Conservation (phyloP, 805 yeast genomes). For the Candida alai region DNA sequence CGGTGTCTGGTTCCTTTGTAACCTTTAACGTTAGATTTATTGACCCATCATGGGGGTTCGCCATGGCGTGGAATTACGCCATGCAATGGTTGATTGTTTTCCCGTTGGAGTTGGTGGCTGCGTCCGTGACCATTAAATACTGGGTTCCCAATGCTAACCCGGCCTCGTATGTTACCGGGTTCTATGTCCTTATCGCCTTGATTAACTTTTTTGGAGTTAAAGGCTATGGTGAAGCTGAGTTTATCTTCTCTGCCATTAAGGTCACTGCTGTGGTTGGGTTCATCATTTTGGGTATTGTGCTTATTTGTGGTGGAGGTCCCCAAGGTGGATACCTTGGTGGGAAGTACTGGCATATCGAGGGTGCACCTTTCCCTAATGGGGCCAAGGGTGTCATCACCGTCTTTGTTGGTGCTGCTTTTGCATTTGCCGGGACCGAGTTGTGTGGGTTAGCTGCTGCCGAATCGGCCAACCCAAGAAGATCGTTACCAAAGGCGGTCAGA, state of each 20-base stretch:
- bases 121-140: conserved; percentile 49
- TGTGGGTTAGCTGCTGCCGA: conserved; percentile 37
- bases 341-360: conserved; percentile 48
- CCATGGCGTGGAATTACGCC: conserved; percentile 44
- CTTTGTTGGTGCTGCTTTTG: conserved; percentile 35
- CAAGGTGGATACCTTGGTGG: conserved; percentile 43
- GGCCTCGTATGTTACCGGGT: conserved; percentile 55
- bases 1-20: conserved; percentile 63
- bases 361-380: conserved; percentile 51
- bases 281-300: conserved; percentile 43
- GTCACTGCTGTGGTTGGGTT: conserved; percentile 46
- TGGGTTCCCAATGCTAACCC: conserved; percentile 49
- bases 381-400: conserved; percentile 34
- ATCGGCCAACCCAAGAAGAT: conserved; percentile 27
- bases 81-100: conserved; percentile 35
- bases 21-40: conserved; percentile 56
- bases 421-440: conserved; percentile 34
- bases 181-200: conserved; percentile 41
- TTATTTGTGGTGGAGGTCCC: conserved; percentile 53
- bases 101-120: conserved; percentile 56
- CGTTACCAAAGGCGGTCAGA: conserved; percentile 33
- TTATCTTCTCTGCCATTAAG: conserved; percentile 44
- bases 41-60: conserved; percentile 61
- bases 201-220: conserved; percentile 53
- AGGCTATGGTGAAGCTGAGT: conserved; percentile 56